A percentile compares a stretch with the other conserved stretches of the same genome.
phyloP scores from a whole-genome alignment of 2,329 filamentous ascomycete species.

The Fusarium sp. region DNA sequence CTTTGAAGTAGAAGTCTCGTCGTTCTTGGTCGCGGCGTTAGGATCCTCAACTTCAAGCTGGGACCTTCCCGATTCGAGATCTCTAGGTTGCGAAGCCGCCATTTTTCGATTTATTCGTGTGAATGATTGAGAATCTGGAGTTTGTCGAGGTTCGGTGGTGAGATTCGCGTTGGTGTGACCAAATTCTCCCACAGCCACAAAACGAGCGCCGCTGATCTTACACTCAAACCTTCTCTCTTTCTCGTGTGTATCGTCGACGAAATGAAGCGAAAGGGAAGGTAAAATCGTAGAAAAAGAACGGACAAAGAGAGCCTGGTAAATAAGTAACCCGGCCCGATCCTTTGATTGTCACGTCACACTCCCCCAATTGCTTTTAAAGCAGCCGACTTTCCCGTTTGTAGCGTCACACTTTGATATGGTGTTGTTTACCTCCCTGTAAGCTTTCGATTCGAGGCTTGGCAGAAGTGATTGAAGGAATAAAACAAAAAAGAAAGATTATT shows the following conservation, averaged over 20 bases:
- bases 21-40: slow-evolving; percentile 37
- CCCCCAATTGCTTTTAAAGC: background rate
- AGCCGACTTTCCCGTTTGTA: background rate
- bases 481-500: background rate
- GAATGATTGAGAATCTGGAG: background rate
- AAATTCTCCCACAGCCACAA: background rate
- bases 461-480: background rate
- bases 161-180: background rate
- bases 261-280: background rate
- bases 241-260: background rate
- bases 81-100: slow-evolving; percentile 1
- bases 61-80: background rate
- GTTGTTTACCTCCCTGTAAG: background rate
- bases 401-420: background rate
- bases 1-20: slow-evolving; percentile 35
- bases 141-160: background rate
- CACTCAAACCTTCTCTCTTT: background rate
- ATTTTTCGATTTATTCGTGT: slow-evolving; percentile 3
- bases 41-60: background rate
- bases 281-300: background rate
- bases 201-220: background rate
- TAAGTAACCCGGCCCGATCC: background rate
- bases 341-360: slow-evolving; percentile 1
- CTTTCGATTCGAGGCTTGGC: background rate
- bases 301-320: background rate